Conservation (phyloP, 148 eudicot genomes). For the Tetragonia tetragonoides region DNA sequence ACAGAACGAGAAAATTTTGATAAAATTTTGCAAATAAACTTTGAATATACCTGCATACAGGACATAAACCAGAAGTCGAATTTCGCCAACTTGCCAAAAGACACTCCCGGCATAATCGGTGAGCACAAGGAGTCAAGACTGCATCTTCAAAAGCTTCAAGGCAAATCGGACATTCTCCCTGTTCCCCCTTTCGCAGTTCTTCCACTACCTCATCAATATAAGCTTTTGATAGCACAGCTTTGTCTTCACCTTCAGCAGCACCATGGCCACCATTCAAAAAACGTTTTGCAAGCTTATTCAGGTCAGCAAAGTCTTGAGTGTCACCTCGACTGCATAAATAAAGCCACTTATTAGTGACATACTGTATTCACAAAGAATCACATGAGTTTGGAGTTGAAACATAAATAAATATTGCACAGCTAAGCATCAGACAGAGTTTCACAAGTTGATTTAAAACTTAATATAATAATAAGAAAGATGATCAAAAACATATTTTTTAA, state of each 20-base stretch:
- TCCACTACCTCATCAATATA: conserved; percentile 91
- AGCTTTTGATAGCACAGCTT: conserved; percentile 72
- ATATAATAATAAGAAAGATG: too few relatives aligned
- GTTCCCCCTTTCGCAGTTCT: conserved; percentile 86
- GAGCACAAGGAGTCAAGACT: conserved; percentile 97
- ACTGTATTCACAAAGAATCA: neutral
- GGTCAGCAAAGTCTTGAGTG: conserved; percentile 88
- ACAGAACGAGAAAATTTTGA: neutral
- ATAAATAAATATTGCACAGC: neutral
- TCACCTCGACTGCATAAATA: conserved; percentile 81
- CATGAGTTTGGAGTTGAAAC: neutral
- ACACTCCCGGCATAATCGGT: conserved; percentile 92
- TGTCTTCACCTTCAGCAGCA: conserved; percentile 51
- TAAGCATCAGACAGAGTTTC: neutral
- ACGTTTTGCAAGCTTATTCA: conserved; percentile 90
- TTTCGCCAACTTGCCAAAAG: conserved; percentile 93
- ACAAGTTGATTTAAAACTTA: too few relatives aligned
- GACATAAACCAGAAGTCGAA: conserved; percentile 82
- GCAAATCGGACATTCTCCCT: conserved; percentile 98
- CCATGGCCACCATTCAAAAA: conserved; percentile 68
- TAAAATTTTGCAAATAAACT: neutral
- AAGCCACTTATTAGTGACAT: conserved; percentile 24
- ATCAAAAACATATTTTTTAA: too few relatives aligned
- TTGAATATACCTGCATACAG: conserved; percentile 84
- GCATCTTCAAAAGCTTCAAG: conserved; percentile 99